Evolutionary conservation across 2,329 filamentous ascomycete species (phyloP).

Genomic region (Knufia fluminis): DNA sequence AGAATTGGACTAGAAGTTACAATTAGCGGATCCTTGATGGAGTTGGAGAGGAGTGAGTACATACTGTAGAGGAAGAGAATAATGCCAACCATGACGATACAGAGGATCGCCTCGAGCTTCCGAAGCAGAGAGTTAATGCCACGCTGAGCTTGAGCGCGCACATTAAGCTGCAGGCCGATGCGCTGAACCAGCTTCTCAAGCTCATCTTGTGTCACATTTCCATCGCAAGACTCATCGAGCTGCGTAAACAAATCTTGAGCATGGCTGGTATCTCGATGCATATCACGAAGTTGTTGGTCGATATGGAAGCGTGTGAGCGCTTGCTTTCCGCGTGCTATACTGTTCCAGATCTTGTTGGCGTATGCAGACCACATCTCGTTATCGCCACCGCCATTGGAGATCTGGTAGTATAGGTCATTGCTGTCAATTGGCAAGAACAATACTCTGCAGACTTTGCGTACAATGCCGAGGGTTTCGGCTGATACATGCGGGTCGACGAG

Average conservation of each 20-base stretch:
- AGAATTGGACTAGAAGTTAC: constrained; percentile 6
- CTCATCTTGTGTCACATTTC: constrained; percentile 1
- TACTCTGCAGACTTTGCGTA: not conserved
- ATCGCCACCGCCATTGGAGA: not conserved
- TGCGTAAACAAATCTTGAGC: constrained; percentile 6
- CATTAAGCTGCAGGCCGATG: constrained; percentile 4
- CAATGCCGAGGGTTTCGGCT: not conserved
- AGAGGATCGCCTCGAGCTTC: constrained; percentile 6
- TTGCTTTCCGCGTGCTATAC: not conserved
- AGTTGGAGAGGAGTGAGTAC: not conserved
- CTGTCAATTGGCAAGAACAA: not conserved
- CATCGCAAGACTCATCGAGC: constrained; percentile 5
- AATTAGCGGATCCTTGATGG: not conserved
- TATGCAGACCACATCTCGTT: constrained; percentile 2
- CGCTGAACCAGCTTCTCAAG: constrained; percentile 5
- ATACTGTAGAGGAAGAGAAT: constrained; percentile 9
- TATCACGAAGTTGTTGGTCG: not conserved
- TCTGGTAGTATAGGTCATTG: constrained; percentile 6
- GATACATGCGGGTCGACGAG: not conserved
- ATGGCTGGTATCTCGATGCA: constrained; percentile 6
- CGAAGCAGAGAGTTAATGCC: constrained; percentile 5
- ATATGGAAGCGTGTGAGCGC: not conserved
- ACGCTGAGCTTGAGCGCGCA: not conserved
- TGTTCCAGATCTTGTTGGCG: constrained; percentile 4
- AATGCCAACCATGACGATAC: constrained; percentile 3